phyloP scores from a whole-genome alignment of 202 grass and related monocot species.

The Hordeum pubiflorum region DNA sequence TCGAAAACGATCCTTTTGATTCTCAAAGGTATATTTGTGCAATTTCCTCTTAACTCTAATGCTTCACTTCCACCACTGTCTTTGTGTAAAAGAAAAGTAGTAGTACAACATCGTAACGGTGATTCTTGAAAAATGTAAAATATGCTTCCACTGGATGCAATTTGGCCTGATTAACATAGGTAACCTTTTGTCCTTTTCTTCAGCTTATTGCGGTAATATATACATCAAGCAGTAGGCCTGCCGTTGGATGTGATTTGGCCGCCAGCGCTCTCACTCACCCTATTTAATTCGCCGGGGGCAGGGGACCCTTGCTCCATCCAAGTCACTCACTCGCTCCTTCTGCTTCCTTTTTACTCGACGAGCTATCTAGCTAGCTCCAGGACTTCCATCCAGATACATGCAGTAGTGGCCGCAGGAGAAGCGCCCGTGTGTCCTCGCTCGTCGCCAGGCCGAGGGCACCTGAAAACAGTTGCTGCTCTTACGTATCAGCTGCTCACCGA shows the following conservation, averaged over 20 bases:
- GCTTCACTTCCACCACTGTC: neutral
- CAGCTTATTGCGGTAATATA: neutral
- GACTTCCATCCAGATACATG: neutral
- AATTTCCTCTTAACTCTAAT: neutral
- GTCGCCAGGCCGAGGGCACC: conserved; percentile 13
- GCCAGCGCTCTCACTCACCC: conserved; percentile 8
- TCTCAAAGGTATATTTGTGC: no score
- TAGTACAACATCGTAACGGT: neutral
- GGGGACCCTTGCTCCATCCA: conserved; percentile 31
- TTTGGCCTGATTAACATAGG: neutral
- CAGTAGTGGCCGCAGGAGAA: neutral
- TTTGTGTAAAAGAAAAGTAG: no score
- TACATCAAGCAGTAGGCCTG: neutral
- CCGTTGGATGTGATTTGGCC: conserved; percentile 22
- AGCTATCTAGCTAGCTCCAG: neutral
- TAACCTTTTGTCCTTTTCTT: neutral
- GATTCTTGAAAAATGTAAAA: neutral
- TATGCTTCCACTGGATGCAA: neutral
- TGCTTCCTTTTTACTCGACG: neutral
- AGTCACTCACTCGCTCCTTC: neutral
- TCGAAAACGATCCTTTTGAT: no score
- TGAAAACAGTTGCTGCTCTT: neutral
- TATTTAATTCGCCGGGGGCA: conserved; percentile 35
- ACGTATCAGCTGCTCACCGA: neutral
- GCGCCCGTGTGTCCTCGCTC: neutral